phyloP scores from a whole-genome alignment of 345 rosid genomes.

The Sonneratia caseolaris region DNA sequence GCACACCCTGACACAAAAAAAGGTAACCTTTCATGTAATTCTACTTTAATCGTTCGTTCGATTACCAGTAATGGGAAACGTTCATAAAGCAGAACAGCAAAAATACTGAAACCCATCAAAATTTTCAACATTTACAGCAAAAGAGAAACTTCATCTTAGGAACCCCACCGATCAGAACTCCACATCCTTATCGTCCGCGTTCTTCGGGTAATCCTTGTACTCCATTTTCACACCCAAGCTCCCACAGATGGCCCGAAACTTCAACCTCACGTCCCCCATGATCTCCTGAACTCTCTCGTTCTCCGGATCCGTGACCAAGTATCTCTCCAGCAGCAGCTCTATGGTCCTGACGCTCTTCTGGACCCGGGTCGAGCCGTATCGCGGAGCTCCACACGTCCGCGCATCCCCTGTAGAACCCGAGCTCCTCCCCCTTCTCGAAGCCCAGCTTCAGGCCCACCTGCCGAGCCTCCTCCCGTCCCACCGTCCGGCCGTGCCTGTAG shows the following conservation, averaged over 20 bases:
- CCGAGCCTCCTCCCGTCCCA: constrained; percentile 57
- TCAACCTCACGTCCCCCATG: constrained; percentile 46
- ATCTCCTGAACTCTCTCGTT: constrained; percentile 50
- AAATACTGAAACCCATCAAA: neutral
- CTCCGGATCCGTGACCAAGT: constrained; percentile 56
- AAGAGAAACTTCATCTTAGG: neutral
- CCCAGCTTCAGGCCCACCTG: constrained; percentile 54
- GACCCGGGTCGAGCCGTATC: constrained; percentile 38
- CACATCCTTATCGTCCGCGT: constrained; percentile 24
- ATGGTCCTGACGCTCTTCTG: constrained; percentile 49
- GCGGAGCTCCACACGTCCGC: constrained; percentile 55
- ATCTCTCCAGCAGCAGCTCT: constrained; percentile 39
- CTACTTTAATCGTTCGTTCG: neutral
- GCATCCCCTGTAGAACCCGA: constrained; percentile 76
- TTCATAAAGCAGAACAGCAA: neutral
- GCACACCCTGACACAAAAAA: no score
- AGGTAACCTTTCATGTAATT: no score
- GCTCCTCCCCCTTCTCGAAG: constrained; percentile 65
- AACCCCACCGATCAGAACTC: constrained; percentile 38
- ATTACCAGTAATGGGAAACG: neutral
- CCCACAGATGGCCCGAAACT: constrained; percentile 57
- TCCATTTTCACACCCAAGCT: constrained; percentile 56
- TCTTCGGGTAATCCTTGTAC: constrained; percentile 48
- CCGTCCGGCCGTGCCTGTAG: constrained; percentile 31
- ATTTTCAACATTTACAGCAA: neutral